phyloP scores from a whole-genome alignment of 83 land plant species.

The Diphasiastrum complanatum region DNA sequence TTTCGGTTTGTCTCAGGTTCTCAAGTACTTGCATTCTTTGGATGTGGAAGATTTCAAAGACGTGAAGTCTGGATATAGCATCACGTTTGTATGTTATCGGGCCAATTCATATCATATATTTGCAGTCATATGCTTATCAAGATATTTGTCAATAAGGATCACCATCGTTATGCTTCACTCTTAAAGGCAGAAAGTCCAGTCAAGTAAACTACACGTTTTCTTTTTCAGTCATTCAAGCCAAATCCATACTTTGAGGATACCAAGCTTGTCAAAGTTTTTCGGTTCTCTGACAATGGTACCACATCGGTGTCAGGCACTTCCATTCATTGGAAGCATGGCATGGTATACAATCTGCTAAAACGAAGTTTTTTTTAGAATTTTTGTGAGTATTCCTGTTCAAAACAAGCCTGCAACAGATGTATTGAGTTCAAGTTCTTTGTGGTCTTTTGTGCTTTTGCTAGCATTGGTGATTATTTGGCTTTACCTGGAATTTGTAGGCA shows the following conservation, averaged over 20 bases:
- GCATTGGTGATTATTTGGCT: too few relatives aligned
- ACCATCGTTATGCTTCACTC: too few relatives aligned
- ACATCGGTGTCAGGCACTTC: slow-evolving; percentile 14
- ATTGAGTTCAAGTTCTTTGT: too few relatives aligned
- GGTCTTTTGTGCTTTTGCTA: too few relatives aligned
- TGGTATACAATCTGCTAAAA: slow-evolving; percentile 3
- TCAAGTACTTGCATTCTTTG: slow-evolving; percentile 21
- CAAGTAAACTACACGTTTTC: too few relatives aligned
- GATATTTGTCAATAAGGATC: too few relatives aligned
- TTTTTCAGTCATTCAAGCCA: slow-evolving; percentile 13
- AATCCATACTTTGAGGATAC: slow-evolving; percentile 27
- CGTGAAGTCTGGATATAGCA: slow-evolving; percentile 24
- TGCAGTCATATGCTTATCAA: not conserved
- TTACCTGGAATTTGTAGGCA: too few relatives aligned
- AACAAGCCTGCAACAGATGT: too few relatives aligned
- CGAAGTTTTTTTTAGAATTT: too few relatives aligned
- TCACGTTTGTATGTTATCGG: slow-evolving; percentile 17
- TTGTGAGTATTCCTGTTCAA: too few relatives aligned
- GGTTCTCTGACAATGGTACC: slow-evolving; percentile 18
- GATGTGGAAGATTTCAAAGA: slow-evolving; percentile 27
- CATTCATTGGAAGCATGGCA: slow-evolving; percentile 24
- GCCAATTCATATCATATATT: not conserved
- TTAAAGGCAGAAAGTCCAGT: too few relatives aligned
- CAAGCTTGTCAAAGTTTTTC: slow-evolving; percentile 18
- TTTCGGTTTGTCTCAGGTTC: slow-evolving; percentile 8